These are phyloP conservation scores for Magnolia kwangsiensis DNA, from an alignment of 164 flowering plant genomes.

Conservation along the genomic window DNA sequence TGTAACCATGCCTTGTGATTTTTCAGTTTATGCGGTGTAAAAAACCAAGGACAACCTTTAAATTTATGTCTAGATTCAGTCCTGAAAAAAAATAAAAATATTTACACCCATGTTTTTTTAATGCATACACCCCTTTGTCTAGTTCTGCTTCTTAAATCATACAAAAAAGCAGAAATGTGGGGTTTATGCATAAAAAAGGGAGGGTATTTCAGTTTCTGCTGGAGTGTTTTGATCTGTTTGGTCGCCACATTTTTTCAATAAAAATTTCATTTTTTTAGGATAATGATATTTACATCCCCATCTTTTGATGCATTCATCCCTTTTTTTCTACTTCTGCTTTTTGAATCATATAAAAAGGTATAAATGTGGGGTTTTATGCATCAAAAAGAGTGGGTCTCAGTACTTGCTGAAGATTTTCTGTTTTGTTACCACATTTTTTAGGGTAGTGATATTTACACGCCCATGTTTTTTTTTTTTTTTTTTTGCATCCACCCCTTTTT, in stretches of 20 bases:
- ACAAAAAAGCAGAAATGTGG: neutral
- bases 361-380: neutral
- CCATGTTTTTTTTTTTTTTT: neutral
- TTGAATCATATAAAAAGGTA: neutral
- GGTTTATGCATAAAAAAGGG: neutral
- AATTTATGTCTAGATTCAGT: too few relatives aligned
- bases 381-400: neutral
- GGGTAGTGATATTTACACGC: neutral
- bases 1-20: too few relatives aligned
- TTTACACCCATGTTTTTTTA: neutral
- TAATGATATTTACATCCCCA: neutral
- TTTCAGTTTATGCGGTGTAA: too few relatives aligned
- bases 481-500: neutral
- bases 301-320: neutral
- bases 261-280: neutral
- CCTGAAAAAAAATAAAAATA: too few relatives aligned
- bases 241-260: neutral
- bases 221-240: neutral
- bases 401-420: neutral
- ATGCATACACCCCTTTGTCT: neutral
- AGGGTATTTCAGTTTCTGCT: neutral
- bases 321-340: neutral
- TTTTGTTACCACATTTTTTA: neutral
- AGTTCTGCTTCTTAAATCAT: neutral
- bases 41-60: too few relatives aligned